Base-by-base conservation (phyloP, 805 yeast species). In the Saccharomyces mikatae region DNA sequence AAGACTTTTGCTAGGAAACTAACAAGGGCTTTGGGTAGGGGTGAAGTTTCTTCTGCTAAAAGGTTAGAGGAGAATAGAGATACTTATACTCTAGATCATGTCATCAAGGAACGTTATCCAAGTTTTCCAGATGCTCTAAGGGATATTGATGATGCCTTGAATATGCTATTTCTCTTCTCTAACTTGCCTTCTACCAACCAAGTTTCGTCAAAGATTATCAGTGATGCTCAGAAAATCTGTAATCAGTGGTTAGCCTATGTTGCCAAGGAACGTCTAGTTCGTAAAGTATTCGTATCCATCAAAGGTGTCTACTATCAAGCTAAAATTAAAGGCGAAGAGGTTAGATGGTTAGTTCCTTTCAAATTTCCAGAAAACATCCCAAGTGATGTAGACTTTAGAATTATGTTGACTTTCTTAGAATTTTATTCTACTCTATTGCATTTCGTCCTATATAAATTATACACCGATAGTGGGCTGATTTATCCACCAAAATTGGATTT, bases 251-350 rank as follows among this genome's bases (percentile, higher is more conserved):
- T 87, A 70, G 98, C 98, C 0, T 92, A 79, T 69, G 86, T 92
- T 54, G 89, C 98, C 13, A 84, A 84, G 63, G 96, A 92, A 70
- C 80, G 90, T 65, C 74, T 83, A 36, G 74, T 94, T 61, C 82
- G 84, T 62, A 94, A 92, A 71, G 96, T 90, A 14, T 94, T 94
- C 74, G 97, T 94, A 41, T 87, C 96, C 50, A 92, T 94, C 67
- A 94, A 94, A 73, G 99, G 99, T 75, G 95, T 92, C 17, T 94
- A 94, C 73, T 94, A 92, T 69, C 89, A 90, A 70, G 98, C 97
- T 32, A 80, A 70, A 58, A 83, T 94, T 49, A 84, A 80, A 70
- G 99, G 99, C 61, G 96, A 90, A 71, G 96, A 89, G 61, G 79
- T 94, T 48, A 81, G 92, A 73, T 94, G 99, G 99, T 81, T 94